Evolutionary conservation across 164 flowering plant genomes (phyloP).

Genomic region (Magnolia sinica): DNA sequence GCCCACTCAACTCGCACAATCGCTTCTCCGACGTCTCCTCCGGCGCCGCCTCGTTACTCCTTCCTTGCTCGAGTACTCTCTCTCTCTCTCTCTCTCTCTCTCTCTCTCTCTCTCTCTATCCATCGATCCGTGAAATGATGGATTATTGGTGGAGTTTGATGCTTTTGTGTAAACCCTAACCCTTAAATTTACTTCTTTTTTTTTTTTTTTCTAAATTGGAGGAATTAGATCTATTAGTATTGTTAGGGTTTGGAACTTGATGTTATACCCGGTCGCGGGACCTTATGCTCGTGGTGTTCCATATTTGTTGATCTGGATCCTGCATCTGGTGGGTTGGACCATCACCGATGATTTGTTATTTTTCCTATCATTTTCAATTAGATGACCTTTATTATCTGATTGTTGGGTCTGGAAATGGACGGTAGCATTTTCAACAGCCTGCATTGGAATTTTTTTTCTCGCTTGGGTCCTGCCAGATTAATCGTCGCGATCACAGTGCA

Average conservation of each 20-base stretch:
- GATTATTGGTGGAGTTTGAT: neutral
- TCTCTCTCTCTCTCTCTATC: neutral
- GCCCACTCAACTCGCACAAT: conserved; percentile 70
- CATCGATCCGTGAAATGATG: neutral
- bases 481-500: no score
- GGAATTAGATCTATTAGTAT: neutral
- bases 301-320: neutral
- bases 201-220: neutral
- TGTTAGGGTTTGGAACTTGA: neutral
- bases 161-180: neutral
- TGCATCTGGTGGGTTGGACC: no score
- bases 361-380: no score
- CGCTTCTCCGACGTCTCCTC: conserved; percentile 68
- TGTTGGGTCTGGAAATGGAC: no score
- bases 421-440: no score
- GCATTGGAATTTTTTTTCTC: no score
- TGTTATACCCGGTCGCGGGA: no score
- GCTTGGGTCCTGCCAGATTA: no score
- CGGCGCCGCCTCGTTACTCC: conserved; percentile 72
- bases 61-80: conserved; percentile 76
- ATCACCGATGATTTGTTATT: no score
- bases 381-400: no score
- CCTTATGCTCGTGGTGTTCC: no score
- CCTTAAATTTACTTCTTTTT: neutral
- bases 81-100: neutral